These are phyloP conservation scores for Dioscorea dumetorum DNA, from an alignment of 106 monocot genomes.

Conservation along the genomic window DNA sequence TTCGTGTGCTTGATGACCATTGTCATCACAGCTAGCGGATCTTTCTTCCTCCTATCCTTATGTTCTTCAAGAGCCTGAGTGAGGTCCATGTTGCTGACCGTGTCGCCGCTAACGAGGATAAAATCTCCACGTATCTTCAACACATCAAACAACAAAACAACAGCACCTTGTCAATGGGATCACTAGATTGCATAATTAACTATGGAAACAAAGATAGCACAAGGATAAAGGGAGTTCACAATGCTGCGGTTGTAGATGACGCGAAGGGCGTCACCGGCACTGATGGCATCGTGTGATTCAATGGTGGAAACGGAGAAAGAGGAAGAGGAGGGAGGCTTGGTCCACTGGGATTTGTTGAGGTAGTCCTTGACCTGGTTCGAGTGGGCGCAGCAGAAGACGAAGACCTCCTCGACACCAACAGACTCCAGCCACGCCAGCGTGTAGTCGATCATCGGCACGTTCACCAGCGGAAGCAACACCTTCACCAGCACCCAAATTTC, in stretches of 20 bases:
- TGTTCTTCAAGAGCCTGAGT: slow-evolving; percentile 79
- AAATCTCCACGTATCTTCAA: slow-evolving; percentile 88
- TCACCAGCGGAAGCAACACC: slow-evolving; percentile 86
- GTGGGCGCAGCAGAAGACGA: slow-evolving; percentile 95
- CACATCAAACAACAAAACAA: slow-evolving; percentile 11
- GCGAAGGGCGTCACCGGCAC: slow-evolving; percentile 85
- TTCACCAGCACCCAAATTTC: slow-evolving; percentile 8
- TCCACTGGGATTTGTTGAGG: slow-evolving; percentile 61
- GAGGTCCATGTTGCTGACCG: slow-evolving; percentile 85
- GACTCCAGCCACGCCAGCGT: slow-evolving; percentile 94
- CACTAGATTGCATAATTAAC: neutral
- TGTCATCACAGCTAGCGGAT: slow-evolving; percentile 92
- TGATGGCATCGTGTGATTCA: slow-evolving; percentile 77
- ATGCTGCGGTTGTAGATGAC: slow-evolving; percentile 59
- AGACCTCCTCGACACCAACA: slow-evolving; percentile 82
- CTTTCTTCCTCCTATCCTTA: slow-evolving; percentile 93
- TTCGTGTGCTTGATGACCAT: slow-evolving; percentile 88
- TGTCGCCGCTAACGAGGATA: slow-evolving; percentile 95
- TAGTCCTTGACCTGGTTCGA: slow-evolving; percentile 84
- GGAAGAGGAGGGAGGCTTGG: slow-evolving; percentile 26
- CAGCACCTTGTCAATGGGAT: neutral
- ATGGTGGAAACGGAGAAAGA: slow-evolving; percentile 53
- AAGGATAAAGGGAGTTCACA: slow-evolving; percentile 25
- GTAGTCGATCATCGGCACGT: slow-evolving; percentile 91
- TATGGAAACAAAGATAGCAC: neutral